phyloP scores from a whole-genome alignment of 2,329 filamentous ascomycete genomes.

The Trichoderma pleuroti region DNA sequence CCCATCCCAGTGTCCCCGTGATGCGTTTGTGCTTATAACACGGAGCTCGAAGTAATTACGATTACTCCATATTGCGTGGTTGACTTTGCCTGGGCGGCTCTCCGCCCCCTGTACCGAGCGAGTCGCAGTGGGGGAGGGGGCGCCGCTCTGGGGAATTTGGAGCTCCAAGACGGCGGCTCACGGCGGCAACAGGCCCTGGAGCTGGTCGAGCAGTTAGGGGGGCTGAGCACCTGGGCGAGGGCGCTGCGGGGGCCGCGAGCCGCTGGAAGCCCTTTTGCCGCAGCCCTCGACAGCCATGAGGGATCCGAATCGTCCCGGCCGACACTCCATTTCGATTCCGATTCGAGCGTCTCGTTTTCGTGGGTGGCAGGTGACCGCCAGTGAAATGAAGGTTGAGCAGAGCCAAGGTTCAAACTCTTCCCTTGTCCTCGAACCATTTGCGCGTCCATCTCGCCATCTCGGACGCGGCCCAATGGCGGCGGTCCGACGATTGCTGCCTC shows the following conservation, averaged over 20 bases:
- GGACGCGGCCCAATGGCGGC: background rate
- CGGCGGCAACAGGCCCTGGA: background rate
- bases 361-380: conserved; percentile 12
- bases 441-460: background rate
- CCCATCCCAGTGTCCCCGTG: background rate
- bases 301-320: conserved; percentile 20
- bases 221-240: background rate
- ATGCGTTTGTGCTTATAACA: background rate
- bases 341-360: conserved; percentile 18
- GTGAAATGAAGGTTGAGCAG: background rate
- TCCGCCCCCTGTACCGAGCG: background rate
- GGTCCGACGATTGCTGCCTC: background rate
- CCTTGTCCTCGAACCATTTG: background rate
- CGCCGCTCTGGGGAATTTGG: conserved; percentile 6
- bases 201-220: background rate
- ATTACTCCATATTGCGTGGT: background rate
- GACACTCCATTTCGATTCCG: conserved; percentile 14
- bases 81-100: background rate
- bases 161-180: conserved; percentile 1
- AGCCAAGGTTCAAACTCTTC: background rate
- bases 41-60: conserved; percentile 7
- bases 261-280: background rate
- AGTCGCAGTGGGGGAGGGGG: conserved; percentile 1
- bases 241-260: conserved; percentile 7
- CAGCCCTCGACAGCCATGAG: conserved; percentile 12